Base-by-base conservation (phyloP, 2,329 filamentous ascomycete genomes). In the Penicillium verrucosum region DNA sequence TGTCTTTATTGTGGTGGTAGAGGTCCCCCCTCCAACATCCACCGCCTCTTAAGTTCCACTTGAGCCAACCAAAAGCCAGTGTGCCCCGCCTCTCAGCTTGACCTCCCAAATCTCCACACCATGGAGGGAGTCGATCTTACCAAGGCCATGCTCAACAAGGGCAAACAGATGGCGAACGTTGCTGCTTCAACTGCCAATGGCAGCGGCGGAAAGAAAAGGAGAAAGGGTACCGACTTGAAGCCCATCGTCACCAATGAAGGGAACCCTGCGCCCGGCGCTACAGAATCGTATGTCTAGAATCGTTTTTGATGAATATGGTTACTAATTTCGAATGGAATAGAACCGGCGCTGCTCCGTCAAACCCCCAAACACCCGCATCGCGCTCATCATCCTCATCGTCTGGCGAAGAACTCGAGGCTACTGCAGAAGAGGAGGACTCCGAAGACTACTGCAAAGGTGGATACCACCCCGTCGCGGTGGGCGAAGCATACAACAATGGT, bases 381-480 rank as follows among this genome's bases (percentile, higher is more conserved):
- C 82, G 87, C 67, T 93, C 91, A 60, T 89, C 90, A 51, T 89
- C 89, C 51, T 85, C 86, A 51, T 89, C 86, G 54, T 89, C 89
- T 45, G 87, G 85, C 66, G 92, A 93, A 77, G 92, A 96, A 73
- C 83, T 85, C 75, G 92, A 97, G 70, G 92, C 94, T 73, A 96
- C 93, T 38, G 93, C 92, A 71, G 94, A 97, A 73, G 94, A 99
- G 78, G 94, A 99, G 78, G 94, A 99, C 77, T 96, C 91, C 46
- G 93, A 97, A 77, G 94, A 99, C 77, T 99, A 99, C 80, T 97
- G 93, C 84, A 97, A 97, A 78, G 94, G 94, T 70, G 94, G 94
- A 59, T 99, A 97, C 76, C 94, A 99, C 73, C 94, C 94, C 3
- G 94, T 99, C 48, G 84, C 86, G 68, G 89, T 97, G 59, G 94